Conservation (phyloP, 108 stramenopile genomes). For the Fistulifera pelliculosa region DNA sequence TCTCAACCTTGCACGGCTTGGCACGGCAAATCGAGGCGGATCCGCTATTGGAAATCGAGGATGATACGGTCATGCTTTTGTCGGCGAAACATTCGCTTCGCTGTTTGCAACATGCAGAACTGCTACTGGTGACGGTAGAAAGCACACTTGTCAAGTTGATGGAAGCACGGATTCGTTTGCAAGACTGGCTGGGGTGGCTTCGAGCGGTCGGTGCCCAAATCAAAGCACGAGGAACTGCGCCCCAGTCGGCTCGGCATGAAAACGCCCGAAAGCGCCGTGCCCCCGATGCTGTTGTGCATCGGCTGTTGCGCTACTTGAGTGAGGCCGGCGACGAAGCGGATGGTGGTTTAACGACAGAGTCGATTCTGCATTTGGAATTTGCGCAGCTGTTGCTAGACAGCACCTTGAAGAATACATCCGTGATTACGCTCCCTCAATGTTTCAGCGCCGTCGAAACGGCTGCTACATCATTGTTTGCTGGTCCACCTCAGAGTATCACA, state of each 20-base stretch:
- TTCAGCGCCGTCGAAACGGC: no score
- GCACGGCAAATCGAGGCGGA: conserved; percentile 19
- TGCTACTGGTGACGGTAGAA: conserved; percentile 35
- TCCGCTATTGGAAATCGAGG: neutral
- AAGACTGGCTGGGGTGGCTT: conserved; percentile 64
- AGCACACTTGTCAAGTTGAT: conserved; percentile 35
- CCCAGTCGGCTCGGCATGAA: conserved; percentile 54
- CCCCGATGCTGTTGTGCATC: conserved; percentile 41
- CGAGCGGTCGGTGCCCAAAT: conserved; percentile 60
- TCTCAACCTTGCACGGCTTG: conserved; percentile 54
- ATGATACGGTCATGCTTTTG: conserved; percentile 1
- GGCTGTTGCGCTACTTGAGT: conserved; percentile 32
- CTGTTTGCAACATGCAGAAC: conserved; percentile 24
- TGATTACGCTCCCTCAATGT: no score
- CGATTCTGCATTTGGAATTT: conserved; percentile 22
- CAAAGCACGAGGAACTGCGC: conserved; percentile 66
- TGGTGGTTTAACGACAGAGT: neutral
- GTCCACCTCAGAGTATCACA: no score
- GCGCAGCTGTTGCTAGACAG: conserved; percentile 17
- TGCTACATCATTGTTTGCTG: no score
- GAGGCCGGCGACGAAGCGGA: neutral
- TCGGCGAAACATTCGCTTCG: neutral
- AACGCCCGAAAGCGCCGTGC: conserved; percentile 68
- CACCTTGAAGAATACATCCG: no score
- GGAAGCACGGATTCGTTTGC: conserved; percentile 49